Percentiles rank a stretch among this genome's conserved stretches.
Evolutionary conservation across 1,284 basidiomycete species (phyloP).

Genomic region (Boletellus deceptivus): DNA sequence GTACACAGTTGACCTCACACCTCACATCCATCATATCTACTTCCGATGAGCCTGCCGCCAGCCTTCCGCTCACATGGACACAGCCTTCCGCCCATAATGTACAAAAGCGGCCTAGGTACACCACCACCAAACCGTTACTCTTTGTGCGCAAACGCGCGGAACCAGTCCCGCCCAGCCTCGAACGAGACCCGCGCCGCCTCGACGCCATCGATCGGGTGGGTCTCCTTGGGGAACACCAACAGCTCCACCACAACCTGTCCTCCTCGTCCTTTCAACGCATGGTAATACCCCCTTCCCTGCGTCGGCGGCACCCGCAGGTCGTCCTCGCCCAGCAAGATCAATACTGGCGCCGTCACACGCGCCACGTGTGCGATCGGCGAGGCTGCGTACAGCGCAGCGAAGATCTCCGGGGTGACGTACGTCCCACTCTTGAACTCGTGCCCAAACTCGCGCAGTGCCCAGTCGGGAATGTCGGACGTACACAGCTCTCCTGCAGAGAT

Average conservation of each 20-base stretch:
- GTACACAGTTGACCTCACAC: no score
- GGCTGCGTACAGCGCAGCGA: constrained; percentile 42
- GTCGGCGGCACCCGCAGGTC: constrained; percentile 65
- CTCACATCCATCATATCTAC: no score
- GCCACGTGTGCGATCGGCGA: constrained; percentile 62
- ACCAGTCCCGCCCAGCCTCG: constrained; percentile 54
- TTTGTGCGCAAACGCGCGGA: constrained; percentile 26
- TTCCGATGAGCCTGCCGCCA: no score
- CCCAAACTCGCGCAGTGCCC: constrained; percentile 64
- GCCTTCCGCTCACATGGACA: no score
- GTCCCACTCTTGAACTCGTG: constrained; percentile 35
- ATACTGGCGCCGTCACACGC: constrained; percentile 50
- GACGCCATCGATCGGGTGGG: constrained; percentile 62
- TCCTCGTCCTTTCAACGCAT: constrained; percentile 51
- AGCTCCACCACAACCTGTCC: constrained; percentile 47
- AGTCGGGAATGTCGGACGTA: constrained; percentile 65
- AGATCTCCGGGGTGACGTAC: constrained; percentile 46
- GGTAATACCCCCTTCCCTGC: constrained; percentile 64
- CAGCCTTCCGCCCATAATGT: no score
- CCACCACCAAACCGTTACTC: background rate
- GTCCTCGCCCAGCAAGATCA: constrained; percentile 58
- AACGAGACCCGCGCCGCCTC: constrained; percentile 53
- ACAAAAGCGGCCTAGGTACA: no score
- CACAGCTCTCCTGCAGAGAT: constrained; percentile 56
- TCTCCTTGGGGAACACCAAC: constrained; percentile 61